phyloP scores from a whole-genome alignment of 306 rosid species.

The Cotoneaster glaucophyllus region DNA sequence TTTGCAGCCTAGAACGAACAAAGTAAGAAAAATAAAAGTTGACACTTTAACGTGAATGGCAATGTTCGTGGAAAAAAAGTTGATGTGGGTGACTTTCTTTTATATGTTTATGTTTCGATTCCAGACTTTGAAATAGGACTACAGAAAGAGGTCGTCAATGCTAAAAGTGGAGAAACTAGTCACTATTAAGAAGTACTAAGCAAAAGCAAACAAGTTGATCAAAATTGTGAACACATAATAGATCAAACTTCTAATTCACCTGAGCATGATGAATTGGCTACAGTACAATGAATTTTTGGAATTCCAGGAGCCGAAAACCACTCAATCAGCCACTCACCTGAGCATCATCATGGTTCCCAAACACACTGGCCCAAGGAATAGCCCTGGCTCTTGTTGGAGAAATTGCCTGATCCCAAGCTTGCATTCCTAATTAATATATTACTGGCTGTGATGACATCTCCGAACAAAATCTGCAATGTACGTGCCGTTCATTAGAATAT shows the following conservation, averaged over 20 bases:
- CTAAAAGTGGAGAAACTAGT: background rate
- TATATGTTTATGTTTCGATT: background rate
- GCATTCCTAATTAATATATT: conserved; percentile 63
- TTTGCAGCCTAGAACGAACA: background rate
- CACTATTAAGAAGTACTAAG: background rate
- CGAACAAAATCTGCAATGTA: conserved; percentile 73
- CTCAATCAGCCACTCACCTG: conserved; percentile 68
- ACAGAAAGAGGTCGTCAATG: background rate
- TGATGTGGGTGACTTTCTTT: background rate
- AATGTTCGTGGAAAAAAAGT: background rate
- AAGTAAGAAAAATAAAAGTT: background rate
- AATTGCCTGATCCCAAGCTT: conserved; percentile 70
- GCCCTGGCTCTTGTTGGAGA: conserved; percentile 63
- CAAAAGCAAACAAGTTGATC: background rate
- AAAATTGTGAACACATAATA: background rate
- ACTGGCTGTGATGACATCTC: conserved; percentile 80
- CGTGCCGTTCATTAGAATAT: background rate
- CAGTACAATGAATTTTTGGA: conserved; percentile 47
- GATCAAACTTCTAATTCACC: conserved; percentile 28
- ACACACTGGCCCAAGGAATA: conserved; percentile 76
- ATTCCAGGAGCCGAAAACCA: conserved; percentile 74
- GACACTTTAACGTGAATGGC: background rate
- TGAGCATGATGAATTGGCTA: conserved; percentile 25
- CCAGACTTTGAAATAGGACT: background rate
- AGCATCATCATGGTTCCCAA: conserved; percentile 89